Evolutionary conservation across 768 basidiomycete genomes (phyloP), one percentile per base, ranked within the genome.

Genomic region (Gymnopilus dilepis): DNA sequence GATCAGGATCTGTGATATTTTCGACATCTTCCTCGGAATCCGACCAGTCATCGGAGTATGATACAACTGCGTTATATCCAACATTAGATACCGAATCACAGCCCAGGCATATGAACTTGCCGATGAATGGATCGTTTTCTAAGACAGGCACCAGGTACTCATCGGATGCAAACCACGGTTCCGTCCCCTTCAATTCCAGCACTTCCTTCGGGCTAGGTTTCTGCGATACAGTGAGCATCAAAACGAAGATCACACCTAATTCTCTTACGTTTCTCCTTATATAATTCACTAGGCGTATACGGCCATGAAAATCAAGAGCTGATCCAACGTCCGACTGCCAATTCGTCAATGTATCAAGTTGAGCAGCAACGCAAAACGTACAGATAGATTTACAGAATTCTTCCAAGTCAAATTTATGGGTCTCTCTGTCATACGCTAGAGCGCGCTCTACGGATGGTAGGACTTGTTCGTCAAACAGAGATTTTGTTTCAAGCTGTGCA

Each of bases 61-160:
- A 72, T 66, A 92, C 93, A 91, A 54, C 8, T 59, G 50, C 65
- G 45, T 52, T 26, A 33, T 15, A 60, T 30, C 17, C 9, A 52
- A 40, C n/a, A 26, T 22, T 52, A 53, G 24, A 45, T 17, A 42
- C 33, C 19, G 9, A 37, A 54, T 42, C 12, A 28, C 41, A 33
- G 2, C 24, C 28, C n/a, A 58, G 19, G n/a, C 7, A 50, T 26
- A 11, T 80, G 43, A 22, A 81, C 91, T 70, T 69, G 97, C 97
- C 92, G 22, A 99, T 87, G 12, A 97, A 76, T 1, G 94, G 91
- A 71, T 98, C 97, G 67, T 95, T 90, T 68, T 92, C 88, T 42
- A 97, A 65, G 28, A 84, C 86, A 2, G 97, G 97, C 40, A 85
- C 83, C 21, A 99, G 85, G 69, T 93, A 93, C 58, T 85, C 85